Conservation (phyloP, 2,329 filamentous ascomycete genomes). For the Thelonectria discophora region DNA sequence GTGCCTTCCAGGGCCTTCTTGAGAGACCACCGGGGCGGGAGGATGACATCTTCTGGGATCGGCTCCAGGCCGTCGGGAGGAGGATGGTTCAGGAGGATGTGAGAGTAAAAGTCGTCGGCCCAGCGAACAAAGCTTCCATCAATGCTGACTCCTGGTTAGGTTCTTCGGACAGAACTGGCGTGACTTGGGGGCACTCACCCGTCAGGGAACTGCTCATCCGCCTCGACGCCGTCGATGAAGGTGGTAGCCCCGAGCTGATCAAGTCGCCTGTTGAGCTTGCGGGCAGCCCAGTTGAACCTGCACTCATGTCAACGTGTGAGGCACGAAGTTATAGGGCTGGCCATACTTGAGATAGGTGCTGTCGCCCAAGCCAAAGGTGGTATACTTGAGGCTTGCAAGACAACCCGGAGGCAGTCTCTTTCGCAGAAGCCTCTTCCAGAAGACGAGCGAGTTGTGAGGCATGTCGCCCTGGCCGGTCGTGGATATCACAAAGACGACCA, state of each 20-base stretch:
- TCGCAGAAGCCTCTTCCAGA: conserved; percentile 87
- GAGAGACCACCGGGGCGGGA: conserved; percentile 74
- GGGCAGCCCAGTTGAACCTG: conserved; percentile 91
- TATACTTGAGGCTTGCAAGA: conserved; percentile 75
- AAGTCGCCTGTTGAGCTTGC: conserved; percentile 86
- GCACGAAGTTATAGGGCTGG: not conserved
- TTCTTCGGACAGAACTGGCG: not conserved
- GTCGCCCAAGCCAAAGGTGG: conserved; percentile 91
- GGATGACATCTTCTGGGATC: conserved; percentile 76
- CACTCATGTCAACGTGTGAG: not conserved
- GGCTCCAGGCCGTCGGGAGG: conserved; percentile 72
- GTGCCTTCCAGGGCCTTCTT: conserved; percentile 25
- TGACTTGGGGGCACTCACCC: conserved; percentile 65
- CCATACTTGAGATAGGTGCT: conserved; percentile 89
- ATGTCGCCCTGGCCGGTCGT: conserved; percentile 96
- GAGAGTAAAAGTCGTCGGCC: conserved; percentile 72
- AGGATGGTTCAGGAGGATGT: conserved; percentile 73
- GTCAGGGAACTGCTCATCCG: conserved; percentile 92
- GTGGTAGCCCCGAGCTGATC: conserved; percentile 82
- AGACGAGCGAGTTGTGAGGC: conserved; percentile 79
- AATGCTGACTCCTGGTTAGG: conserved; percentile 61
- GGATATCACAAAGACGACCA: conserved; percentile 84
- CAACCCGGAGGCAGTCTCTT: conserved; percentile 79
- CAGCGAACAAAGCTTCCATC: conserved; percentile 85
- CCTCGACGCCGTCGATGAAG: conserved; percentile 82